Base-by-base conservation (phyloP, 1,139 yeast species). In the Ogataea hybrid region DNA sequence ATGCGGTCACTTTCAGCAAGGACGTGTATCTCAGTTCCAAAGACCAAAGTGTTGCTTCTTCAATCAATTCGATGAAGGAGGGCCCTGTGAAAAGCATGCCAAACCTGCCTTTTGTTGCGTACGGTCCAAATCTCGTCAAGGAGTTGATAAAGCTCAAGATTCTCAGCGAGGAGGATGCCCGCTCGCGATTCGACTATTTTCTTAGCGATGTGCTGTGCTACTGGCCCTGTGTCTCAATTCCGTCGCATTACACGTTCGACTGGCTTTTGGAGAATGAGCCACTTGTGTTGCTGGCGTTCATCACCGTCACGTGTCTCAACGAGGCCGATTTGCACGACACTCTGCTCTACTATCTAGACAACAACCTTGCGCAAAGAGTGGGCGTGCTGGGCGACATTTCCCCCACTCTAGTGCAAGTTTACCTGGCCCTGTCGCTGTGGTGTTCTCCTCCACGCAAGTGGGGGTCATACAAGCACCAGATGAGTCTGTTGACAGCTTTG, bases 401-500 rank as follows among this genome's bases (percentile, higher is more conserved):
- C 5, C 64, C 64, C 32, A 69, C 67, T 44, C 53, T 71, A 40
- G 69, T 76, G 20, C 68, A 68, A 39, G 62, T 69, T 1, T 73
- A 75, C 47, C 56, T 75, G 38, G 65, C 74, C 4, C 54, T 75
- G 12, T 71, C 78, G 6, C 56, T 72, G 6, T 77, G 80, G 81
- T 67, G 71, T 43, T 59, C 73, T 5, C 77, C 79, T 2, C 76
- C 80, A 3, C 62, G 67, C 25, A 67, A 66, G 47, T 66, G 73
- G 61, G 79, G 78, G 5, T 73, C 76, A 29, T 75, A 69, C 53
- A 73, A 71, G 51, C 76, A 73, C 51, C 80, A 75, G 48, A 66
- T 77, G 57, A 69, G 70, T 47, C 54, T 75, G 20, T 53, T 77
- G 44, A 66, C 69, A 37, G 75, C 77, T 2, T 61, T 69, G 40